phyloP scores from a whole-genome alignment of 2,329 filamentous ascomycete species.

The Cladorrhinum sp. region DNA sequence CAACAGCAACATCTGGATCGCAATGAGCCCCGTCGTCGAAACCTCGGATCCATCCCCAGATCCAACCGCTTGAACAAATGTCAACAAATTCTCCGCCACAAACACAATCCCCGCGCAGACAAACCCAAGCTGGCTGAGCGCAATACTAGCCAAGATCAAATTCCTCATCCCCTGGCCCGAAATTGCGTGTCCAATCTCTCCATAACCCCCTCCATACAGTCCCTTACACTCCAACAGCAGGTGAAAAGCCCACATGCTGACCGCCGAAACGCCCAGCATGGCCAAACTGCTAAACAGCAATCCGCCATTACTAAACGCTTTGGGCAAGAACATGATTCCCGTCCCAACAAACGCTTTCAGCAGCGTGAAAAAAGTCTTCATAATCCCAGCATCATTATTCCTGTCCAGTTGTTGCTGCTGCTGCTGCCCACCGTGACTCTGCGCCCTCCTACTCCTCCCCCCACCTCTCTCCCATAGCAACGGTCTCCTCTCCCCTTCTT shows the following conservation, averaged over 20 bases:
- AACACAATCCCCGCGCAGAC: slow-evolving; percentile 77
- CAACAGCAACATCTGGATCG: slow-evolving; percentile 61
- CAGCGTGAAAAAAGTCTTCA: slow-evolving; percentile 74
- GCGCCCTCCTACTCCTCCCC: slow-evolving; percentile 48
- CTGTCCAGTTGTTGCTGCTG: slow-evolving; percentile 23
- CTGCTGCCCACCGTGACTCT: neutral
- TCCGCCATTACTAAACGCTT: slow-evolving; percentile 75
- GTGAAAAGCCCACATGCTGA: slow-evolving; percentile 70
- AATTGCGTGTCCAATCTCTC: slow-evolving; percentile 67
- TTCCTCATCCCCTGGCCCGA: slow-evolving; percentile 60
- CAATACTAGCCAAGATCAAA: slow-evolving; percentile 67
- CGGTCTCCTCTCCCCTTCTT: slow-evolving; percentile 54
- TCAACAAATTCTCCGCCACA: slow-evolving; percentile 68
- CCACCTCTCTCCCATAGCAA: slow-evolving; percentile 57
- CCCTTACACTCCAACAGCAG: slow-evolving; percentile 66
- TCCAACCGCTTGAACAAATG: slow-evolving; percentile 62
- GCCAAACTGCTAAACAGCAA: slow-evolving; percentile 71
- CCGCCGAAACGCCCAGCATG: slow-evolving; percentile 59
- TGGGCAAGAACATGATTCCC: slow-evolving; percentile 78
- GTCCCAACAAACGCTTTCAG: slow-evolving; percentile 78
- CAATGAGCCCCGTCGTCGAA: slow-evolving; percentile 58
- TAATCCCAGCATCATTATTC: slow-evolving; percentile 55
- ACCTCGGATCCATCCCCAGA: slow-evolving; percentile 48
- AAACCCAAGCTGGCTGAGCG: slow-evolving; percentile 73
- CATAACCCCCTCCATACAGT: slow-evolving; percentile 66